phyloP scores from a whole-genome alignment of 345 rosid genomes.

The Salix viminalis region DNA sequence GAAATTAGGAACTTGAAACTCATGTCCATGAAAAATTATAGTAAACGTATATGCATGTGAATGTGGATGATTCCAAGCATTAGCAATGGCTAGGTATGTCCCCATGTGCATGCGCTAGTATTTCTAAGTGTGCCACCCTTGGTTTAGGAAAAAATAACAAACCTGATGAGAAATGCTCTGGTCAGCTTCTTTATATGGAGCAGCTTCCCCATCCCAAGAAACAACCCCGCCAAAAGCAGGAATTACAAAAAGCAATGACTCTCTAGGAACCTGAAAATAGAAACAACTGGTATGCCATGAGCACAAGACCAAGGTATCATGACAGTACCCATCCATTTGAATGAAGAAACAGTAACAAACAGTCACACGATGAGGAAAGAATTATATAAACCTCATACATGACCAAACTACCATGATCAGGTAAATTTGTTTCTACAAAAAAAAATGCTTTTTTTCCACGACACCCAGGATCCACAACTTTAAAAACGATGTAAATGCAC shows the following conservation, averaged over 20 bases:
- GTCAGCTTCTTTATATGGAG: conserved; percentile 73
- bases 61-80: background rate
- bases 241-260: conserved; percentile 77
- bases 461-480: background rate
- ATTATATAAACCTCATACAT: background rate
- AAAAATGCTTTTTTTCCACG: background rate
- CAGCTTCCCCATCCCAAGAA: conserved; percentile 97
- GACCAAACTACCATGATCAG: background rate
- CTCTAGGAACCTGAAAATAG: conserved; percentile 78
- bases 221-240: conserved; percentile 93
- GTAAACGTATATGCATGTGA: background rate
- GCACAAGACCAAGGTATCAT: background rate
- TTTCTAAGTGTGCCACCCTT: background rate
- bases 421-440: no score
- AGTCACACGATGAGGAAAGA: background rate
- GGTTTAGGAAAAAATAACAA: conserved; percentile 9
- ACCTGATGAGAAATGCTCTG: conserved; percentile 93
- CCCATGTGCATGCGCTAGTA: background rate
- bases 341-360: background rate
- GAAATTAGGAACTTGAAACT: background rate
- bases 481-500: background rate
- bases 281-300: background rate
- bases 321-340: background rate
- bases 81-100: background rate
- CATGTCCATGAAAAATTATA: background rate